Percentiles rank a stretch among this genome's conserved stretches.
These are phyloP conservation scores for Ophiostoma perfectum DNA, from an alignment of 2,329 filamentous ascomycete species.

Conservation along the genomic window DNA sequence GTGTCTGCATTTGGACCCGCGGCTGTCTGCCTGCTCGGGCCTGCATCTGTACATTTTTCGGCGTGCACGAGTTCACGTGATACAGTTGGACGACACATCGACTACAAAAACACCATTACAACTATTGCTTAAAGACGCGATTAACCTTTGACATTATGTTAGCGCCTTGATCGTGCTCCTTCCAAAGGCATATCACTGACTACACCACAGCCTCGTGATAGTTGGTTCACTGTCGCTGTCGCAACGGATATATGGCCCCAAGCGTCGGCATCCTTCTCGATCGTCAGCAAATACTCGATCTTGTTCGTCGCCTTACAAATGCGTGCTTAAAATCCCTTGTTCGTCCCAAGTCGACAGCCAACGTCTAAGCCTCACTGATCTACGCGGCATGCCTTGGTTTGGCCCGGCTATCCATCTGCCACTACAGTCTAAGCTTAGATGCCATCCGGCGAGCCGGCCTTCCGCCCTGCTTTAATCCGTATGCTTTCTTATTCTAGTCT, in stretches of 20 bases:
- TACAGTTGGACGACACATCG: no score
- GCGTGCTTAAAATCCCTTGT: not conserved
- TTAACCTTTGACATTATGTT: no score
- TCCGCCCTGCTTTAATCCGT: no score
- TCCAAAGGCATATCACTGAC: no score
- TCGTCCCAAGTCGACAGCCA: not conserved
- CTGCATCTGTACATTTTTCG: not conserved
- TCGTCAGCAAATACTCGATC: not conserved
- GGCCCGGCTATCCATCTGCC: not conserved
- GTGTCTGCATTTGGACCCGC: no score
- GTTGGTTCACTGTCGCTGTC: not conserved
- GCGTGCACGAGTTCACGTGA: not conserved
- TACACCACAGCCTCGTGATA: not conserved
- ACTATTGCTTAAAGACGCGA: no score
- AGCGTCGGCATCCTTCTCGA: not conserved
- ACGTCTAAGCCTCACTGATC: slow-evolving; percentile 15
- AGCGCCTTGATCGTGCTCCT: no score
- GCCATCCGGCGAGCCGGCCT: not conserved
- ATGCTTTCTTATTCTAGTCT: not conserved
- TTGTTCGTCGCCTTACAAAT: not conserved
- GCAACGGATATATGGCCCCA: no score
- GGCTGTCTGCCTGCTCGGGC: not conserved
- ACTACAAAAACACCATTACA: no score
- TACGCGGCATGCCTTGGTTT: not conserved
- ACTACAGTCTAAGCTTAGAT: not conserved